Percentiles rank a stretch among this genome's conserved stretches.
Evolutionary conservation across 2,329 filamentous ascomycete genomes (phyloP).

Genomic region (Hypoxylon rubiginosum): DNA sequence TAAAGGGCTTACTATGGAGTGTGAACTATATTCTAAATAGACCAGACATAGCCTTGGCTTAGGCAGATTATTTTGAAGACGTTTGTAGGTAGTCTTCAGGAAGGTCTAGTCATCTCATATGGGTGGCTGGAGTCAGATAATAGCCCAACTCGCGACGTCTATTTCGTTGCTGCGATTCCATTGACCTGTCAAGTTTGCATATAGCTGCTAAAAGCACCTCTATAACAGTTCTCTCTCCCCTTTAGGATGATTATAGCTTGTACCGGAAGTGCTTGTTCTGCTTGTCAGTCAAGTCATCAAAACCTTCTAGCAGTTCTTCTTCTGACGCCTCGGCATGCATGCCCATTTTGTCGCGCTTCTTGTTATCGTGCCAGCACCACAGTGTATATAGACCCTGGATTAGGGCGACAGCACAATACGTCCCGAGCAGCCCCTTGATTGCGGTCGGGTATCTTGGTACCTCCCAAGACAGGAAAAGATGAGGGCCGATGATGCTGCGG

Average conservation of each 20-base stretch:
- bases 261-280: slow-evolving; percentile 45
- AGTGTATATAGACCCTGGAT: slow-evolving; percentile 39
- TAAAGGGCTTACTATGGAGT: no score
- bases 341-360: slow-evolving; percentile 33
- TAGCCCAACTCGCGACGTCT: background rate
- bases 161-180: background rate
- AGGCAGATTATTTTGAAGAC: no score
- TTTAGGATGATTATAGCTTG: slow-evolving; percentile 22
- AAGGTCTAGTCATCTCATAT: no score
- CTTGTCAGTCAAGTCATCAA: slow-evolving; percentile 44
- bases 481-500: slow-evolving; percentile 53
- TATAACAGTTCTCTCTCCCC: background rate
- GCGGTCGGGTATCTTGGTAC: slow-evolving; percentile 41
- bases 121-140: background rate
- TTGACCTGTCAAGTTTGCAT: background rate
- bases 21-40: no score
- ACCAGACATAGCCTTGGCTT: no score
- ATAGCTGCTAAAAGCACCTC: background rate
- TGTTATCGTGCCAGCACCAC: slow-evolving; percentile 43
- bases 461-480: slow-evolving; percentile 40
- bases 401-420: slow-evolving; percentile 37
- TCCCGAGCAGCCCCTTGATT: slow-evolving; percentile 41
- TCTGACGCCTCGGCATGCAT: slow-evolving; percentile 29
- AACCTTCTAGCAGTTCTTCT: slow-evolving; percentile 40
- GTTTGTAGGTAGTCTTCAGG: background rate